Base-by-base conservation (phyloP, 345 rosid species). In the Carallia brachiata region DNA sequence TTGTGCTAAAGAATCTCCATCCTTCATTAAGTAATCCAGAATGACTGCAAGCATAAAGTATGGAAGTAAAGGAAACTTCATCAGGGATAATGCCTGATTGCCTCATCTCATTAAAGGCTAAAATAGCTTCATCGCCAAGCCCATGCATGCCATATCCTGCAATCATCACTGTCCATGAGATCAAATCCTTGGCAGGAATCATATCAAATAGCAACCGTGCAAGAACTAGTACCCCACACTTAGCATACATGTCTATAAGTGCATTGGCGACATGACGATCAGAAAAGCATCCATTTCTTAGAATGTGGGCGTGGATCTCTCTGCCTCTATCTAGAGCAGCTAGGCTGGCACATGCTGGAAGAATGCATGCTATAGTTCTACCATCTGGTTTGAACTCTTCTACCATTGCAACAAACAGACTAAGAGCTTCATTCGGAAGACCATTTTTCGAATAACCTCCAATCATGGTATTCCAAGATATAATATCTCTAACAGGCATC, bases 111-210 rank as follows among this genome's bases (percentile, higher is more conserved):
- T 79, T 73, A 72, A 88, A 90, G 67, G 83, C 70, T 36, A 76
- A 40, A 4, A 88, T 83, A n/a, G 96, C 92, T 81, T 90, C 87
- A 36, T 73, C 77, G 0, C 92, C 96, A 70, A 80, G 80, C 34
- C 96, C 93, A 64, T 90, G 91, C 92, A 90, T 87, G 23, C 90
- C 96, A 77, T 90, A 90, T 52, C 93, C 96, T 75, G 93, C 85
- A 44, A 86, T 86, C 90, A 90, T 88, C 75, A 86, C 84, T 7
- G 96, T 90, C 96, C 91, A 88, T 5, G 90, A 82, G 50, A 88
- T 77, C 57, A 88, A 75, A 88, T 90, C 93, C 80, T 88, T 90
- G 4, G 75, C 53, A 75, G 73, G 77, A 77, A 86, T 83, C 56
- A 63, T 75, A 55, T 85, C 89, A 68, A 88, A 90, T 66, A 90